Evolutionary conservation across 805 yeast species (phyloP), one percentile per base, ranked within the genome.

Genomic region (Cyberlindnera maclurae): DNA sequence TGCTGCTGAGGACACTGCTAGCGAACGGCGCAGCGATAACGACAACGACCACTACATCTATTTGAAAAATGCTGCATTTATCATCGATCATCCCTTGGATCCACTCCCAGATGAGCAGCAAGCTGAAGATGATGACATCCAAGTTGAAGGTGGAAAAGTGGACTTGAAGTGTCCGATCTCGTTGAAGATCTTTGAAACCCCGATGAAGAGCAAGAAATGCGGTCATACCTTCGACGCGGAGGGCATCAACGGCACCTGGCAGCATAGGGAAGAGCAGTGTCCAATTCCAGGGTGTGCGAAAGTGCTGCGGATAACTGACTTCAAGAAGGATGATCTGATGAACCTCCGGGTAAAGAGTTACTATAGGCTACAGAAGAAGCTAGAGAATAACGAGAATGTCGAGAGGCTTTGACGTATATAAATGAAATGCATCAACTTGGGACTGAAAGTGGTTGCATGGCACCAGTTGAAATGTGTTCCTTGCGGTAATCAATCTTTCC

Each of bases 151-250:
- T 40, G 93, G 93, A 29, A 72, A 62, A 28, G 63, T 84, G n/a
- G 76, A 79, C 34, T 54, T 84, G 41, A 69, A 65, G 18, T 87
- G 89, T 54, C 90, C 90, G 0, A 64, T 83, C 12, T 74, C 88
- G 0, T 52, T 71, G 41, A 63, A 68, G 37, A 55, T 63, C 31
- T 80, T 73, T 55, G 63, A 57, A 16, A 60, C 59, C 3, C 93
- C 94, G 0, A 64, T 73, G 49, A 69, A 63, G n/a, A 73, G 81
- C 3, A 58, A 49, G 18, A 58, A 53, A 24, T 84, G 94, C 58
- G 63, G 65, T 0, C 94, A 84, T 59, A 73, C 75, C 0, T 82
- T 70, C 52, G 89, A 82, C 47, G 58, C 62, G 37, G 59, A 50
- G 3, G 67, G 74, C 15, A 62, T 82, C 2, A 34, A 45, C 10